phyloP scores from a whole-genome alignment of 1,284 basidiomycete species.

The Somion occarium region DNA sequence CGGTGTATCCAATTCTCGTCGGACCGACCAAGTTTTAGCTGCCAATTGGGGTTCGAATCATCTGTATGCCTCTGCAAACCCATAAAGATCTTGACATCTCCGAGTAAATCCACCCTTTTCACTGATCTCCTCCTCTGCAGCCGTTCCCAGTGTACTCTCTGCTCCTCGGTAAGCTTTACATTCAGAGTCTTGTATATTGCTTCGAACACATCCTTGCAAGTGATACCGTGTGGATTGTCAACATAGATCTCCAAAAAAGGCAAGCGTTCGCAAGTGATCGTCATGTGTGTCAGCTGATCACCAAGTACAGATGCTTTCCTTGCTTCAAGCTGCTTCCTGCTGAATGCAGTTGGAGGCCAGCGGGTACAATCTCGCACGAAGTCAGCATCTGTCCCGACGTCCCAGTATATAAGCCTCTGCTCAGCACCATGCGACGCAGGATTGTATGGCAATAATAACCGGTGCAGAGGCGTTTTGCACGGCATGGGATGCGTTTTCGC shows the following conservation, averaged over 20 bases:
- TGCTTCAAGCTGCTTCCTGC: conserved; percentile 28
- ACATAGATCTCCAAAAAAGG: conserved; percentile 32
- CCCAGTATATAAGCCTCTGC: conserved; percentile 19
- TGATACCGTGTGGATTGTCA: conserved; percentile 25
- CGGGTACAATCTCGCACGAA: conserved; percentile 13
- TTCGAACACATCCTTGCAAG: conserved; percentile 48
- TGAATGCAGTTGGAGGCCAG: conserved; percentile 12
- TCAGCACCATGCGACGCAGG: conserved; percentile 19
- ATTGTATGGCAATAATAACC: conserved; percentile 36
- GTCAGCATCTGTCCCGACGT: conserved; percentile 24
- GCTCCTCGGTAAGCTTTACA: conserved; percentile 38
- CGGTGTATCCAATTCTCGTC: no score
- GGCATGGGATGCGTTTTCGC: background rate
- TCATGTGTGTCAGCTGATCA: conserved; percentile 29
- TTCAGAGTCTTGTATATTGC: conserved; percentile 46
- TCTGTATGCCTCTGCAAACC: no score
- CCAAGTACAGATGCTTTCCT: conserved; percentile 24
- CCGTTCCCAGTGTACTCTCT: conserved; percentile 26
- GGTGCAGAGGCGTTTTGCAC: conserved; percentile 26
- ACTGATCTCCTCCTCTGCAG: conserved; percentile 34
- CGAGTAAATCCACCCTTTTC: conserved; percentile 45
- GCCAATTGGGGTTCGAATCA: no score
- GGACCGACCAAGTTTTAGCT: no score
- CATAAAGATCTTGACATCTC: conserved; percentile 39
- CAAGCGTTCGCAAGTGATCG: conserved; percentile 27